A percentile compares a stretch with the other conserved stretches of the same genome.
Evolutionary conservation across 2,329 filamentous ascomycete genomes (phyloP).

Genomic region (Ceratocystis albifundus): DNA sequence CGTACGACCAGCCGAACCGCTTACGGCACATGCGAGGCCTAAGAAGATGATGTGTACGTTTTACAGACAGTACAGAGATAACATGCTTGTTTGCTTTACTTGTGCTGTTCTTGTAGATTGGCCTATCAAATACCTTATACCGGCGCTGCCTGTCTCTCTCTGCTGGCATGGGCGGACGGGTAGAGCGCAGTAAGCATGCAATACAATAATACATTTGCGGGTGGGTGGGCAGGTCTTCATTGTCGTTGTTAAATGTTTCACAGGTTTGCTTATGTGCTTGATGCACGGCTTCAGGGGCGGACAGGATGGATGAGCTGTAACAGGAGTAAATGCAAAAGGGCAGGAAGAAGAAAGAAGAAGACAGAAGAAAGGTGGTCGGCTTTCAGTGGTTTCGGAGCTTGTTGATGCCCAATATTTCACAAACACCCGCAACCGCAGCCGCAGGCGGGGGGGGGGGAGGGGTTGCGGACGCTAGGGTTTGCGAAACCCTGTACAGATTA

Average conservation of each 20-base stretch:
- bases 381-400: not conserved
- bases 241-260: not conserved
- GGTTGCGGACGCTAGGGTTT: not conserved
- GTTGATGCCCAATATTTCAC: conserved; percentile 3
- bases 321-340: not conserved
- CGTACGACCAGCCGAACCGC: too few relatives aligned
- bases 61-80: not conserved
- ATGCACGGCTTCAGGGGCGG: not conserved
- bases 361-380: not conserved
- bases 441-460: too few relatives aligned
- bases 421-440: not conserved
- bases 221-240: not conserved
- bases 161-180: too few relatives aligned
- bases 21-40: not conserved
- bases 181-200: too few relatives aligned
- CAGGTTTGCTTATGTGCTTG: not conserved
- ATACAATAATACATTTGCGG: not conserved
- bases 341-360: not conserved
- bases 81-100: not conserved
- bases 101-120: not conserved
- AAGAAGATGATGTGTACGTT: not conserved
- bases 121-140: too few relatives aligned
- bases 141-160: too few relatives aligned
- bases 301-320: not conserved
- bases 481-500: not conserved